A percentile compares a stretch with the other conserved stretches of the same genome.
These are phyloP conservation scores for Zymoseptoria brevis DNA, from an alignment of 2,329 filamentous ascomycete genomes.

Conservation along the genomic window DNA sequence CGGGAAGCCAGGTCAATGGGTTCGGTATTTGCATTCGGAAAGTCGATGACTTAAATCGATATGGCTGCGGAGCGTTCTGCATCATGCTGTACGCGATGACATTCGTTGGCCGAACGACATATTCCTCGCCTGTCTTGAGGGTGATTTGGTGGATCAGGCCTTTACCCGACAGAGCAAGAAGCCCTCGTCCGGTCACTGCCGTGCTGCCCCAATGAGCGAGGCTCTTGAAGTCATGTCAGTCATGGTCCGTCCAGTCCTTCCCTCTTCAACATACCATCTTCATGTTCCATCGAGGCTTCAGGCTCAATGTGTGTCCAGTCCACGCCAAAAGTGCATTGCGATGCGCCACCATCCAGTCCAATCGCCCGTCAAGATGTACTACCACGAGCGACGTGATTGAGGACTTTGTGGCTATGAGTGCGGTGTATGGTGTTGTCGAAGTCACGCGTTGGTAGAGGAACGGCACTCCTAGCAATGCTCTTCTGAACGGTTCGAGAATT, in stretches of 20 bases:
- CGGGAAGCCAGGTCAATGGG: constrained; percentile 56
- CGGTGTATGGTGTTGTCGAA: constrained; percentile 79
- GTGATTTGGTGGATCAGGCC: constrained; percentile 85
- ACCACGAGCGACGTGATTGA: constrained; percentile 79
- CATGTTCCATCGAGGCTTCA: constrained; percentile 67
- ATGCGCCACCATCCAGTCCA: constrained; percentile 91
- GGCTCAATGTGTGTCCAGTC: constrained; percentile 78
- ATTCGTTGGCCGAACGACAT: constrained; percentile 81
- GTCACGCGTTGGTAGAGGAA: constrained; percentile 90
- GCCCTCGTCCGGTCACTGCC: constrained; percentile 75
- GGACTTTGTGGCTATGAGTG: constrained; percentile 80
- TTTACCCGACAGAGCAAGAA: constrained; percentile 74
- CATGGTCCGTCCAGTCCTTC: not conserved
- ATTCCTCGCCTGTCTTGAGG: constrained; percentile 74
- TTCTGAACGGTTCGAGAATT: constrained; percentile 72
- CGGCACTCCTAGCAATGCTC: constrained; percentile 74
- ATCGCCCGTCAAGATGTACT: constrained; percentile 82
- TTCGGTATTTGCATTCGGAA: constrained; percentile 71
- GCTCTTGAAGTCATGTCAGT: constrained; percentile 44
- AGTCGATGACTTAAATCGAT: constrained; percentile 72
- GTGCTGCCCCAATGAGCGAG: constrained; percentile 89
- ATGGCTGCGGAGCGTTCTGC: constrained; percentile 66
- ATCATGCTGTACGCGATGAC: constrained; percentile 83
- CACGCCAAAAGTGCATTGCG: constrained; percentile 85
- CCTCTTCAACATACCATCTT: constrained; percentile 46